Base-by-base conservation (phyloP, 257 asterid species). In the Capsicum chinense region DNA sequence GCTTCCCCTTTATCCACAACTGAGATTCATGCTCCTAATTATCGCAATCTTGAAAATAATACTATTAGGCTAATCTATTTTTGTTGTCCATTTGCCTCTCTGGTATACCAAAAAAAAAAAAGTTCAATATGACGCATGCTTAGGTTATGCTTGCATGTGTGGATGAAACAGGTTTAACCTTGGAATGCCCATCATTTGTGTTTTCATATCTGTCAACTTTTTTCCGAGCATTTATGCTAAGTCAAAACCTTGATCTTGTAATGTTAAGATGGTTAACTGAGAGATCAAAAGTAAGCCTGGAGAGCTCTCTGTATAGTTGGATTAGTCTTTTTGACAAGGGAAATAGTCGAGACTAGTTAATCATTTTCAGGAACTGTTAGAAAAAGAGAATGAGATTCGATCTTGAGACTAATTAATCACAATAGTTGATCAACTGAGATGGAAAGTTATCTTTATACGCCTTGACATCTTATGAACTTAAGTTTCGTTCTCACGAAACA, bases 381-480 rank as follows among this genome's bases (percentile, higher is more conserved):
- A 50, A 50, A 74, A 74, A 74, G 19, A 50, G 19, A 21, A 12
- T 13, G 60, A 26, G 80, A 50, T 50, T 50, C 19, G 3, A 12
- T 74, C 44, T 19, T 21, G 44, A 21, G 19, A 12, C 62, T 74
- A 50, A 21, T 13, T 74, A 50, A 50, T 48, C 81, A 50, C 21
- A 74, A 50, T 50, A 7, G 50, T 50, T 50, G 21, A 54, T 54
- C 81, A 19, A 48, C 7, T 47, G 2, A 74, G 80, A 12, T 74
- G 80, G 62, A 48, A 74, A 50, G 80, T 74, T 50, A 74, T 74
- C 47, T 50, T 74, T 50, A 4, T 74, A 74, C 13, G 81, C 81
- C 81, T 19, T 50, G 47, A 74, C 13, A 74, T 74, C 19, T 48
- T 52, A 3, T 74, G 44, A 14, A 12, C 21, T 19, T 8, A 74